A percentile compares a stretch with the other conserved stretches of the same genome.
These are phyloP conservation scores for Lumnitzera racemosa DNA, from an alignment of 345 rosid species.

Conservation along the genomic window DNA sequence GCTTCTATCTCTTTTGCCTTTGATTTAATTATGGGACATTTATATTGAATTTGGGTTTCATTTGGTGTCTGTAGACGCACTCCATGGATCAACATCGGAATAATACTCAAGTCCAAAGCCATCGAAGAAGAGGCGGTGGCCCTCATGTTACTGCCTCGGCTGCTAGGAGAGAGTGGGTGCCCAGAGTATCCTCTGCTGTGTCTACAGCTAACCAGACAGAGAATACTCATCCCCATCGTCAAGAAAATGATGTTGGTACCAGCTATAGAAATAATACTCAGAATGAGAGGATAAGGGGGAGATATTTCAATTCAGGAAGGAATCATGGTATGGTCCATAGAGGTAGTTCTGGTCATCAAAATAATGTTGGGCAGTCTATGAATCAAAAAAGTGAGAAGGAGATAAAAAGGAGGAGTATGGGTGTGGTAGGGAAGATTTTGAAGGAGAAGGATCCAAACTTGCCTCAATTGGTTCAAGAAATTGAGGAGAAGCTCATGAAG, in stretches of 20 bases:
- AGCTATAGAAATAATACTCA: conserved; percentile 16
- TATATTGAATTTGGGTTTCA: not conserved
- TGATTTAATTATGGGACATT: no score
- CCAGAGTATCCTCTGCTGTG: conserved; percentile 39
- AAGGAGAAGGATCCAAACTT: conserved; percentile 54
- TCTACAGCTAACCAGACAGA: conserved; percentile 18
- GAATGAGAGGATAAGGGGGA: conserved; percentile 11
- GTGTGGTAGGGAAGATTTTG: conserved; percentile 17
- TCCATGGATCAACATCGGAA: no score
- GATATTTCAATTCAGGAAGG: not conserved
- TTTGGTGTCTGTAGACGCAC: conserved; percentile 23
- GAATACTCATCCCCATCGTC: conserved; percentile 9
- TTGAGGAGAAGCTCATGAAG: conserved; percentile 77
- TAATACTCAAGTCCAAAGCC: conserved; percentile 46
- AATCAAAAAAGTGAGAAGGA: conserved; percentile 39
- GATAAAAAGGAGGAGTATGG: conserved; percentile 21
- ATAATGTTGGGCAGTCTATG: conserved; percentile 16
- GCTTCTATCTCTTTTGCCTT: no score
- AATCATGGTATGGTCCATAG: conserved; percentile 8
- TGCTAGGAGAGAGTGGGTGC: conserved; percentile 67
- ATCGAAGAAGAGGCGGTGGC: conserved; percentile 50
- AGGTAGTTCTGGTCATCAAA: conserved; percentile 27
- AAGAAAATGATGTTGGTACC: conserved; percentile 10
- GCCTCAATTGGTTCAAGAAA: conserved; percentile 87
- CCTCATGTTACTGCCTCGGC: conserved; percentile 26